Percentiles rank a stretch among this genome's conserved stretches.
Evolutionary conservation across 805 yeast species (phyloP).

Genomic region (Suhomyces sp.): DNA sequence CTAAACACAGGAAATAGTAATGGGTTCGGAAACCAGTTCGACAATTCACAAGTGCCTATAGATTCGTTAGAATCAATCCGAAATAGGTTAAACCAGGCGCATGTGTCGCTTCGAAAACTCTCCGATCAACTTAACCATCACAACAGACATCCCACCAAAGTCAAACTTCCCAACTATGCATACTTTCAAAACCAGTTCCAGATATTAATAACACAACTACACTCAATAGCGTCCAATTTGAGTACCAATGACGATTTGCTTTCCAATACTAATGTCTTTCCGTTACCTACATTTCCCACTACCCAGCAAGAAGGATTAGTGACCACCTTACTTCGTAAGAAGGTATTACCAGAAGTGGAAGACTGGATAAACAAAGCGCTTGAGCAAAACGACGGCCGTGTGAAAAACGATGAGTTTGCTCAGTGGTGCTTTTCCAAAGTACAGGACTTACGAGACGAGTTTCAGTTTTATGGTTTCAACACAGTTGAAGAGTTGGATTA

Average conservation of each 20-base stretch:
- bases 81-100: slow-evolving; percentile 41
- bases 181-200: slow-evolving; percentile 81
- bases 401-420: slow-evolving; percentile 52
- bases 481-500: slow-evolving; percentile 46
- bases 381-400: slow-evolving; percentile 9
- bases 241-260: slow-evolving; percentile 58
- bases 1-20: background rate
- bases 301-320: slow-evolving; percentile 78
- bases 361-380: slow-evolving; percentile 62
- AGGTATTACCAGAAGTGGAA: slow-evolving; percentile 84
- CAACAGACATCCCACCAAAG: slow-evolving; percentile 34
- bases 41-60: slow-evolving; percentile 24
- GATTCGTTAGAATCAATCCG: slow-evolving; percentile 41
- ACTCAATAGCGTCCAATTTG: slow-evolving; percentile 69
- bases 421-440: slow-evolving; percentile 62
- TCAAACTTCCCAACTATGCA: slow-evolving; percentile 47
- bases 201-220: slow-evolving; percentile 77
- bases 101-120: slow-evolving; percentile 36
- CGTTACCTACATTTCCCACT: slow-evolving; percentile 81
- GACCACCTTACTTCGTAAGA: slow-evolving; percentile 82
- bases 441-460: slow-evolving; percentile 51
- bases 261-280: slow-evolving; percentile 72
- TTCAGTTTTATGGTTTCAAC: slow-evolving; percentile 60
- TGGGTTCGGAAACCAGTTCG: background rate
- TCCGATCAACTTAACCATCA: slow-evolving; percentile 37